Conservation (phyloP, 169 alveolate genomes). For the Plasmodium falciparum region DNA sequence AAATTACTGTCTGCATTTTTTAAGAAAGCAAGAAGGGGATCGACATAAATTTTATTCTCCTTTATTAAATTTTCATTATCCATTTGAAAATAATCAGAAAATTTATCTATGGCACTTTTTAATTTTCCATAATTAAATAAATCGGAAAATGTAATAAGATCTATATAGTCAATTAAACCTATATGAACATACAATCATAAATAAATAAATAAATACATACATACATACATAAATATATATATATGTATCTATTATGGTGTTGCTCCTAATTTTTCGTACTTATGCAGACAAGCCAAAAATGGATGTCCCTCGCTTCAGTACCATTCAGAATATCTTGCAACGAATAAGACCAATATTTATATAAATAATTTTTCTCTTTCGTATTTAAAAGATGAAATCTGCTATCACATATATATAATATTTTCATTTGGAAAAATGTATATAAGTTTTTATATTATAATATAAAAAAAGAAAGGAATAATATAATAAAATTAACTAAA, state of each 20-base stretch:
- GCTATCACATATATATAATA: conserved; percentile 68
- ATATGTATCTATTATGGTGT: background rate
- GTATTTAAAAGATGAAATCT: conserved; percentile 42
- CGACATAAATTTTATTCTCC: conserved; percentile 19
- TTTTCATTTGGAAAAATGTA: conserved; percentile 30
- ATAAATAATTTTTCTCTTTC: conserved; percentile 61
- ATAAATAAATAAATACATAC: background rate
- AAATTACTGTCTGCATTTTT: conserved; percentile 33
- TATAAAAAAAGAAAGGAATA: background rate
- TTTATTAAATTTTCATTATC: conserved; percentile 15
- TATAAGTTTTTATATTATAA: background rate
- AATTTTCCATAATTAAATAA: conserved; percentile 58
- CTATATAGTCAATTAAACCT: conserved; percentile 66
- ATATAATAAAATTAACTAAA: background rate
- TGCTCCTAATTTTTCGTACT: conserved; percentile 12
- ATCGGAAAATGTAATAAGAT: conserved; percentile 60
- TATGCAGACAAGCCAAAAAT: conserved; percentile 73
- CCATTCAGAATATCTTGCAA: conserved; percentile 66
- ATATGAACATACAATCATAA: conserved; percentile 1
- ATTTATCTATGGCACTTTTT: conserved; percentile 44
- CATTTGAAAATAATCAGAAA: conserved; percentile 41
- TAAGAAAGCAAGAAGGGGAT: conserved; percentile 62
- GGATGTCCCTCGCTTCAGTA: conserved; percentile 35
- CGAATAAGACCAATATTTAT: conserved; percentile 63
- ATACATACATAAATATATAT: background rate